phyloP scores from a whole-genome alignment of 2,329 filamentous ascomycete species.

The Colletotrichum lentis region DNA sequence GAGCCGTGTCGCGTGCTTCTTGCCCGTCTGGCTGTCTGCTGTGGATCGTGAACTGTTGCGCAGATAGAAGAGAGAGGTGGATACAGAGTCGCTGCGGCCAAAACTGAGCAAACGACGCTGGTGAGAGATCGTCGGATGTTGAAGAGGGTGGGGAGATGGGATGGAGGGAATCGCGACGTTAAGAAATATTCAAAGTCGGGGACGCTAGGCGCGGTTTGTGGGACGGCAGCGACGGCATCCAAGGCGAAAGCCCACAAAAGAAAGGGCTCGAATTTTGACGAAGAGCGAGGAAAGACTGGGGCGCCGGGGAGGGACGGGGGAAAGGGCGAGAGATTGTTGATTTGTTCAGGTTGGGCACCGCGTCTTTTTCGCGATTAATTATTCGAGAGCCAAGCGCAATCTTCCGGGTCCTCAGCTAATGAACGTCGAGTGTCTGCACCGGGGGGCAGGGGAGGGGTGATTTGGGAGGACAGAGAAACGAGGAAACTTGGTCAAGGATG shows the following conservation, averaged over 20 bases:
- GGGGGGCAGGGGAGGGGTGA: background rate
- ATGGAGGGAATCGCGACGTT: conserved; percentile 12
- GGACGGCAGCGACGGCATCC: conserved; percentile 11
- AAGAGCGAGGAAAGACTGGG: conserved; percentile 37
- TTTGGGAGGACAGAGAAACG: background rate
- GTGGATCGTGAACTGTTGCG: background rate
- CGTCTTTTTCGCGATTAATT: background rate
- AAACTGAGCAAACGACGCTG: background rate
- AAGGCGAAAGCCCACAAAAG: conserved; percentile 31
- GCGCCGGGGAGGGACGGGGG: conserved; percentile 16
- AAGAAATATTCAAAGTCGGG: conserved; percentile 18
- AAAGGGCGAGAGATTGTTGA: conserved; percentile 8
- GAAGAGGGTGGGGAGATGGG: background rate
- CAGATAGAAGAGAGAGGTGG: background rate
- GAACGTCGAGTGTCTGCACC: background rate
- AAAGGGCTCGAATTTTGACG: conserved; percentile 36
- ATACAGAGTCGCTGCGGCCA: background rate
- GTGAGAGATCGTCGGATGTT: background rate
- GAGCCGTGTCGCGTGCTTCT: background rate
- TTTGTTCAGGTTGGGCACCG: conserved; percentile 15
- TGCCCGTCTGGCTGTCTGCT: background rate
- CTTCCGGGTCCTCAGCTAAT: conserved; percentile 11
- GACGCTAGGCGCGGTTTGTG: conserved; percentile 21
- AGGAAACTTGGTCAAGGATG: background rate
- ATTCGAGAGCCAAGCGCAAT: background rate